phyloP scores from a whole-genome alignment of 116 monocot genomes.

The Posidonia oceanica region DNA sequence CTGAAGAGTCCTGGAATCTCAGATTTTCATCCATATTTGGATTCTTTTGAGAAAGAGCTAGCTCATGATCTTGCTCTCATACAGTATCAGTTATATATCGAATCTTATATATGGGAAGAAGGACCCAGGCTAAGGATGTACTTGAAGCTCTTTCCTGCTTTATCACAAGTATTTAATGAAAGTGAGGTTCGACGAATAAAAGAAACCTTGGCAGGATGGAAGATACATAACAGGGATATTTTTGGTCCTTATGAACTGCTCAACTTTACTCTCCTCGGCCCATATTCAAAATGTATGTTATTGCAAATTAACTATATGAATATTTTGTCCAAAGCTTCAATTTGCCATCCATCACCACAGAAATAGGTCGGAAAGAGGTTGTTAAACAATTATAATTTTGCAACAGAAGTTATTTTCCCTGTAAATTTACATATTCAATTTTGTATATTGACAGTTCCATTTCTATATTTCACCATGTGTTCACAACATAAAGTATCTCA shows the following conservation, averaged over 20 bases:
- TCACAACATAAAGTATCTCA: not conserved
- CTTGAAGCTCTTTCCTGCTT: constrained; percentile 71
- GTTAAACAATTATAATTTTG: too few species aligned
- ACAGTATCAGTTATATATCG: constrained; percentile 53
- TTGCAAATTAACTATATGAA: not conserved
- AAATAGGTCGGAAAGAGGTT: too few species aligned
- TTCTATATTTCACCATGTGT: too few species aligned
- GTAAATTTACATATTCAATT: too few species aligned
- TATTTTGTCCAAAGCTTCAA: not conserved
- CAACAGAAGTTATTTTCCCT: too few species aligned
- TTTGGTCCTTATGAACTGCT: constrained; percentile 97
- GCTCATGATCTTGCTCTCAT: constrained; percentile 37
- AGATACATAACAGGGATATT: constrained; percentile 57
- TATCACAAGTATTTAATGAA: constrained; percentile 30
- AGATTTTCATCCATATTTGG: constrained; percentile 35
- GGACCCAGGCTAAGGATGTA: constrained; percentile 85
- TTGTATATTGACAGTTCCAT: too few species aligned
- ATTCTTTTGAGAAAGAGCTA: constrained; percentile 38
- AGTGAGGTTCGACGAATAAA: constrained; percentile 52
- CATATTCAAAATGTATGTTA: constrained; percentile 49
- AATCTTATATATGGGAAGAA: constrained; percentile 71
- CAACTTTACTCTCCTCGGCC: constrained; percentile 57
- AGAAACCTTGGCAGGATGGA: constrained; percentile 66
- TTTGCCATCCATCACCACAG: not conserved
- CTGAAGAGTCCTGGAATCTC: constrained; percentile 88